Conservation (phyloP, 345 rosid genomes). For the Alliaria petiolata region DNA sequence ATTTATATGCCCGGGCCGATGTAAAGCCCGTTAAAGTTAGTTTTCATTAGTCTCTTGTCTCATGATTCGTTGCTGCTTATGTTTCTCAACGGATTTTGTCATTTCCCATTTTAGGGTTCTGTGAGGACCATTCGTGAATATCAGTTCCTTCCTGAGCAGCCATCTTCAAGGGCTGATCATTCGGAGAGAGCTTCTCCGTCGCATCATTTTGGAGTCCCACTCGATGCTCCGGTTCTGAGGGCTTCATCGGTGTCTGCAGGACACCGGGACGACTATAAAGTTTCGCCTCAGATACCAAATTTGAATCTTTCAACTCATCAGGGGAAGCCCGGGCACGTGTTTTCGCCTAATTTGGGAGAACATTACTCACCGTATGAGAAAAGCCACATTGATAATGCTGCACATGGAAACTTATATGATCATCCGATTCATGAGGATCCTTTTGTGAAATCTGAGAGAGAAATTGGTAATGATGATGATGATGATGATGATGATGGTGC, state of each 20-base stretch:
- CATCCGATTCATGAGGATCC: conserved; percentile 47
- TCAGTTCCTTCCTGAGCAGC: conserved; percentile 85
- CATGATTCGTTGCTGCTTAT: neutral
- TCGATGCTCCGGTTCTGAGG: conserved; percentile 41
- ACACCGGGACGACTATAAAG: conserved; percentile 42
- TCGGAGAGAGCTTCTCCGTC: conserved; percentile 50
- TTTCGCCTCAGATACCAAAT: conserved; percentile 53
- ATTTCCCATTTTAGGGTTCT: conserved; percentile 26
- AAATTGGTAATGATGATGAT: conserved; percentile 44
- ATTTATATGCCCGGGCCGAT: conserved; percentile 50
- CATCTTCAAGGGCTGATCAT: conserved; percentile 57
- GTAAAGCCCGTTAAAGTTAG: conserved; percentile 51
- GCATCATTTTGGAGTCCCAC: conserved; percentile 40
- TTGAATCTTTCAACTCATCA: conserved; percentile 67
- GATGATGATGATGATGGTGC: conserved; percentile 55
- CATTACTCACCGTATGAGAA: conserved; percentile 44
- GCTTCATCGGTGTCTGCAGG: conserved; percentile 35
- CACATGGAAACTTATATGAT: conserved; percentile 37
- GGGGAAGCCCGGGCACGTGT: conserved; percentile 47
- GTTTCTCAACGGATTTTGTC: neutral
- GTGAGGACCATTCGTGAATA: conserved; percentile 70
- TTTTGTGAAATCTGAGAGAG: conserved; percentile 47
- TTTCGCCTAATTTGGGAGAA: conserved; percentile 43
- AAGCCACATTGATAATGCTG: conserved; percentile 35
- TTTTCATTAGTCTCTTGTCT: conserved; percentile 3